Evolutionary conservation across 148 eudicot genomes (phyloP), one percentile per base, ranked within the genome.

Genomic region (Rhododendron molle): DNA sequence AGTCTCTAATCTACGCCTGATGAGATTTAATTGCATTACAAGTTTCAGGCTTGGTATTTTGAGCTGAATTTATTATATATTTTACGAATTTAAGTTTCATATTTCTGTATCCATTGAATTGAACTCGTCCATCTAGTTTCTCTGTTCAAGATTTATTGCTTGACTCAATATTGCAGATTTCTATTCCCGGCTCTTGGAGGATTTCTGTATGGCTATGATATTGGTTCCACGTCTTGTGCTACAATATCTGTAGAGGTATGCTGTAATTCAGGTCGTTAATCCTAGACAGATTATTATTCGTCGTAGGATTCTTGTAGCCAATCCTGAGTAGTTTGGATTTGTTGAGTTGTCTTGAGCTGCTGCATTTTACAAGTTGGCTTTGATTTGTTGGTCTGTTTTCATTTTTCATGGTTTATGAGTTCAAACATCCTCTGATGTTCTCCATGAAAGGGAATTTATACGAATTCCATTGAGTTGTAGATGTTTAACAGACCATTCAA

Each of bases 121-220:
- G 47, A 44, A 72, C 28, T 23, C 43, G 20, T 72, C 81, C 52
- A 36, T 69, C 38, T 38, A 76, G 32, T 40, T 73, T 28, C 44
- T 49, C 16, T 38, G 4, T 20, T 54, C 56, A 15, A 30, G 50
- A 73, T 34, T 30, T 71, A 76, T 54, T 23, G 69, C 54, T 38
- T 86, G 60, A 78, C 40, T 88, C 72, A 71, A 38, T 86, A 81
- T 87, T 89, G 81, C 96, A 96, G 99, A 84, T 96, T 96, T 88
- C 58, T 96, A 20, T 96, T 95, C 92, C 99, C 98, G 13, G 99
- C 99, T 83, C 90, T 96, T 87, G 99, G 99, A 85, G 99, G 98
- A 77, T 86, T 92, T 36, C 92, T 96, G 20, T 96, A 95, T 87
- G 98, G 99, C 46, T 95, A 94, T 92, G 99, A 96, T 90, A 95